Conservation (phyloP, 2,329 filamentous ascomycete genomes). For the Cordyceps sp. region DNA sequence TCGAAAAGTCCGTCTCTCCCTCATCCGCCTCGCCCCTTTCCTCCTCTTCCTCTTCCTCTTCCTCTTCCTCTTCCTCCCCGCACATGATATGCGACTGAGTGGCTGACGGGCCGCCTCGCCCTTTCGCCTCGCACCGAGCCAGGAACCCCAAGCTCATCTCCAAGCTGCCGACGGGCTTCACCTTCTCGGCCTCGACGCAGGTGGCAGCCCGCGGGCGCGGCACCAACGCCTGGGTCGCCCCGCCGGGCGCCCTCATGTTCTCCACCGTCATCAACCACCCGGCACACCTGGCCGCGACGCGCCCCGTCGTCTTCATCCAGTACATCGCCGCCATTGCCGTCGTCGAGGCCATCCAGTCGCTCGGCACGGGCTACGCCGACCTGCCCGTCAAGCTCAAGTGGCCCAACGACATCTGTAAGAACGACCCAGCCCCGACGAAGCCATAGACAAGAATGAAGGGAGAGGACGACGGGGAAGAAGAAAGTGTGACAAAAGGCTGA, state of each 20-base stretch:
- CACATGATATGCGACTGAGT: no score
- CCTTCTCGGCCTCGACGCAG: conserved; percentile 72
- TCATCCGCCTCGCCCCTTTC: neutral
- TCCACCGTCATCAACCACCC: conserved; percentile 78
- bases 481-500: no score
- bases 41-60: neutral
- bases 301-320: conserved; percentile 83
- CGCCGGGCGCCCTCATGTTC: conserved; percentile 72
- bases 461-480: no score
- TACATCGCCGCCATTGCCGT: conserved; percentile 84
- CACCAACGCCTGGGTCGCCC: conserved; percentile 87
- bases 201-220: conserved; percentile 78
- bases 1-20: conserved; percentile 52
- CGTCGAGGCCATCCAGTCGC: conserved; percentile 65
- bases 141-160: conserved; percentile 66
- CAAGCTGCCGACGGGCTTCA: conserved; percentile 71
- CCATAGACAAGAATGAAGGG: no score
- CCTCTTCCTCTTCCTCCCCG: no score
- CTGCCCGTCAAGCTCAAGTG: conserved; percentile 83
- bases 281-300: conserved; percentile 49
- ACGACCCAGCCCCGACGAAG: no score
- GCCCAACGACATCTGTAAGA: conserved; percentile 92
- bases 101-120: no score
- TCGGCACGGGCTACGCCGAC: conserved; percentile 57
- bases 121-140: neutral